Evolutionary conservation across 2,329 filamentous ascomycete species (phyloP).

Genomic region (Calycina herbarum): DNA sequence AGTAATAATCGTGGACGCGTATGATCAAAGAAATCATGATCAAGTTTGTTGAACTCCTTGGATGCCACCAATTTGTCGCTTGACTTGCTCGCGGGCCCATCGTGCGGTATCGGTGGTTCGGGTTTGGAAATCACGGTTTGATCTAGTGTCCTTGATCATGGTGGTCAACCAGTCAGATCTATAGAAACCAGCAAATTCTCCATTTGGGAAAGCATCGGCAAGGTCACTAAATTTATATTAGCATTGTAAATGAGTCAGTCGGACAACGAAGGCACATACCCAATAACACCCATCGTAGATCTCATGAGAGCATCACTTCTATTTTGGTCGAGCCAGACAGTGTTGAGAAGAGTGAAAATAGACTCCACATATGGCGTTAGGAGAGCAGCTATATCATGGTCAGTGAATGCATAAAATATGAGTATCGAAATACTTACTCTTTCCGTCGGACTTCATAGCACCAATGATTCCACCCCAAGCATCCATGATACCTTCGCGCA

Average conservation of each 20-base stretch:
- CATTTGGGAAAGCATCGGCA: slow-evolving; percentile 88
- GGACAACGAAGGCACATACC: slow-evolving; percentile 55
- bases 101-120: slow-evolving; percentile 93
- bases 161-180: slow-evolving; percentile 85
- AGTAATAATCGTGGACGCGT: slow-evolving; percentile 28
- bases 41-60: slow-evolving; percentile 38
- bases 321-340: slow-evolving; percentile 78
- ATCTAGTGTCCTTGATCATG: slow-evolving; percentile 89
- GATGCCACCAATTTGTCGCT: slow-evolving; percentile 72
- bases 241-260: neutral
- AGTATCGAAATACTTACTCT: slow-evolving; percentile 55
- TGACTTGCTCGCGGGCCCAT: slow-evolving; percentile 97
- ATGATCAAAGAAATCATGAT: slow-evolving; percentile 20
- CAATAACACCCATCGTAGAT: slow-evolving; percentile 95
- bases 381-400: slow-evolving; percentile 55
- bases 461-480: slow-evolving; percentile 97
- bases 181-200: slow-evolving; percentile 82
- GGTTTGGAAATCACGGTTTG: slow-evolving; percentile 79
- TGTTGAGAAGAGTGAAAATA: slow-evolving; percentile 84
- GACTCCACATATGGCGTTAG: slow-evolving; percentile 77
- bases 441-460: slow-evolving; percentile 81
- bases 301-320: slow-evolving; percentile 89
- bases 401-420: slow-evolving; percentile 29
- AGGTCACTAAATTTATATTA: slow-evolving; percentile 65
- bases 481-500: slow-evolving; percentile 98